A percentile compares a stretch with the other conserved stretches of the same genome.
These are phyloP conservation scores for Grosmannia huntii DNA, from an alignment of 2,329 filamentous ascomycete species.

Conservation along the genomic window DNA sequence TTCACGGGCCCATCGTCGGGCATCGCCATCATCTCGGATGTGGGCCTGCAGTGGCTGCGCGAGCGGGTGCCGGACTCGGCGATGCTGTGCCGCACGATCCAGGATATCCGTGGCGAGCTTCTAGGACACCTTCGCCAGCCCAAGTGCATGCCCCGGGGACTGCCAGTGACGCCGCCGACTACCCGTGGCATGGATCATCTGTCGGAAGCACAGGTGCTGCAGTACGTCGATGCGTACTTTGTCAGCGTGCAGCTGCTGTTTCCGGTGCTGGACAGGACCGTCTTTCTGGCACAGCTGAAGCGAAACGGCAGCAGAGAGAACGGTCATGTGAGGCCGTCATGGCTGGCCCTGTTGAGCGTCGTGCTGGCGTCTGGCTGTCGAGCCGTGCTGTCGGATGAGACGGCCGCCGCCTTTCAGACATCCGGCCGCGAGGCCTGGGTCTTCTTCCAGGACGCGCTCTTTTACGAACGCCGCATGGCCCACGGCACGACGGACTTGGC, in stretches of 20 bases:
- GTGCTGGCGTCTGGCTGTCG: constrained; percentile 6
- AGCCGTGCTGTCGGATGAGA: constrained; percentile 3
- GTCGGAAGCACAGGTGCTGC: neutral
- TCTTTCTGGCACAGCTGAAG: constrained; percentile 1
- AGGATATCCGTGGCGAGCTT: constrained; percentile 3
- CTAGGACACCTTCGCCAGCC: constrained; percentile 5
- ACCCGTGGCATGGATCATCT: neutral
- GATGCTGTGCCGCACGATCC: constrained; percentile 1
- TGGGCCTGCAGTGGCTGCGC: constrained; percentile 19
- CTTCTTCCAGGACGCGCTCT: constrained; percentile 4
- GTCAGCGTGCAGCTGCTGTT: constrained; percentile 2
- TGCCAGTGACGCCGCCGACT: neutral
- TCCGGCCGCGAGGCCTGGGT: constrained; percentile 4
- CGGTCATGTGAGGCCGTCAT: neutral
- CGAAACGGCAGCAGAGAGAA: neutral
- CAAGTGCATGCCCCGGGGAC: constrained; percentile 2
- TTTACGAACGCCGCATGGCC: constrained; percentile 3
- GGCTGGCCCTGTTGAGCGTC: constrained; percentile 3
- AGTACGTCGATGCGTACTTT: constrained; percentile 5
- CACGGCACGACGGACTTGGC: constrained; percentile 4
- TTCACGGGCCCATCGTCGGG: constrained; percentile 6
- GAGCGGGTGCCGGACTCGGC: constrained; percentile 8
- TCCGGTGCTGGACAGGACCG: constrained; percentile 2
- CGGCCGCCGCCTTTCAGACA: constrained; percentile 4
- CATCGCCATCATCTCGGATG: constrained; percentile 7